Base-by-base conservation (phyloP, 306 rosid genomes). In the Rubus idaeus region DNA sequence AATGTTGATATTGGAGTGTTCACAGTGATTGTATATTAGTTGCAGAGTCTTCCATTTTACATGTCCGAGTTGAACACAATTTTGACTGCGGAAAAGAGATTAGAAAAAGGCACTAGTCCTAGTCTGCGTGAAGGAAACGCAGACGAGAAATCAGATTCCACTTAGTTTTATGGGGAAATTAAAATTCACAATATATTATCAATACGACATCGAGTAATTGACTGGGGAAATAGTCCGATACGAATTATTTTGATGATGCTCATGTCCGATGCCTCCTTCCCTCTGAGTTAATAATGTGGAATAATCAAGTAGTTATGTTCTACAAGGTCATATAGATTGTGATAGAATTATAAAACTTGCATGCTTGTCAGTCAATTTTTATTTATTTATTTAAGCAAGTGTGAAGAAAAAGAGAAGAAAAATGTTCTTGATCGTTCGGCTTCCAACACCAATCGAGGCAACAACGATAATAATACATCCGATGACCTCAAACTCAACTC, bases 91-190 rank as follows among this genome's bases (percentile, higher is more conserved):
- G 52, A 44, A 42, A 67, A 20, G 35, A 42, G 51, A 67, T 67
- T 18, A n/a, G 60, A 21, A 67, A 5, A 44, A 20, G 13, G 52
- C 39, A n/a, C 53, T 0, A 8, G 53, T 3, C 2, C 1, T 2
- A 3, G 39, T 23, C 39, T 51, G 75, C 62, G 75, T 70, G 57
- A 51, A 35, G 35, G 46, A 37, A 70, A 70, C 75, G 62, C 62
- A 50, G 61, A 14, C 6, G 4, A 9, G 30, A 70, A 4, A n/a
- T 26, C 12, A 2, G 5, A 21, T 21, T 45, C 47, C 8, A 20
- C 6, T 13, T 20, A 4, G 5, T 39, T 5, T 40, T 20, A 20
- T 3, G 6, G 6, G 10, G 40, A 10, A 0, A 71, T 39, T 11
- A 52, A 52, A 8, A 52, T 56, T 7, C 23, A 18, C 2, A 52